Evolutionary conservation across 225 moss, liverwort and hornwort genomes (phyloP).

Genomic region (Asterella californica): DNA sequence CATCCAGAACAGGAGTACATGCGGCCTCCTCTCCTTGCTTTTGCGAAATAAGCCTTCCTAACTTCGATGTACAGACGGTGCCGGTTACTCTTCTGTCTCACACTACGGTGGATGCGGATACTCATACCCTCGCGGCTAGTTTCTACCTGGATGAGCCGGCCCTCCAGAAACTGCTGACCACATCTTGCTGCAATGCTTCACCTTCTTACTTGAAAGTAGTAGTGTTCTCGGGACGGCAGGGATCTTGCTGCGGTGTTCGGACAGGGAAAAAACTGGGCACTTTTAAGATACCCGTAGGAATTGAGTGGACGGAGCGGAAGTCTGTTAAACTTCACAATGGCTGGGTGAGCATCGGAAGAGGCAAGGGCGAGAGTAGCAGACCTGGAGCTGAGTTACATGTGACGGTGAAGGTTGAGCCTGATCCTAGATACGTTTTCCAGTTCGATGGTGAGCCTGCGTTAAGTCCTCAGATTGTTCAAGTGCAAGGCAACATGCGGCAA

Average conservation of each 20-base stretch:
- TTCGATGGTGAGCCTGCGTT: constrained; percentile 78
- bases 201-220: constrained; percentile 60
- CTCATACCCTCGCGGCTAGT: constrained; percentile 59
- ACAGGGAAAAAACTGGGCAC: constrained; percentile 59
- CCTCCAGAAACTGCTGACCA: constrained; percentile 53
- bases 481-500: constrained; percentile 66
- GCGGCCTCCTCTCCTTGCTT: constrained; percentile 74
- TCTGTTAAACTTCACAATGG: constrained; percentile 56
- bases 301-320: constrained; percentile 71
- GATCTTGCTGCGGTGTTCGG: constrained; percentile 40
- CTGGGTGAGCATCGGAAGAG: constrained; percentile 67
- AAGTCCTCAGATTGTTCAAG: constrained; percentile 80
- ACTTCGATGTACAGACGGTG: constrained; percentile 58
- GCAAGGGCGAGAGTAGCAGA: constrained; percentile 46
- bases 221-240: constrained; percentile 66
- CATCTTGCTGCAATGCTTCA: constrained; percentile 41
- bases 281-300: constrained; percentile 53
- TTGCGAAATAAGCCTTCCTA: constrained; percentile 68
- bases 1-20: constrained; percentile 71
- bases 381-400: constrained; percentile 73
- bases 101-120: constrained; percentile 46
- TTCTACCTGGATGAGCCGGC: constrained; percentile 79
- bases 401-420: constrained; percentile 66
- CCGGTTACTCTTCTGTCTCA: constrained; percentile 64
- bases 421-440: constrained; percentile 77